These are phyloP conservation scores for Cercospora sp. DNA, from an alignment of 2,329 filamentous ascomycete species.

Conservation along the genomic window DNA sequence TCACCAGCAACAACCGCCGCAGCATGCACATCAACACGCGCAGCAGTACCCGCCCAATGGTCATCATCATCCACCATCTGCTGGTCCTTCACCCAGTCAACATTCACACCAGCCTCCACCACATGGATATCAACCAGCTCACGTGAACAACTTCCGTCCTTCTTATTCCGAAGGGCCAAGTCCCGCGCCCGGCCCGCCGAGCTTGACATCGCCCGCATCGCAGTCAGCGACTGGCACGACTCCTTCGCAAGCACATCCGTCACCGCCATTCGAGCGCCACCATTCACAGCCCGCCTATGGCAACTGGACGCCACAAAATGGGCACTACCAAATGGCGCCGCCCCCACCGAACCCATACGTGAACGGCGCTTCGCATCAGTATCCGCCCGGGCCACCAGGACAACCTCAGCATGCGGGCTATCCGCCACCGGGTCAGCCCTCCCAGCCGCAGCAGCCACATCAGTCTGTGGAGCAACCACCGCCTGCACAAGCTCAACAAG, in stretches of 20 bases:
- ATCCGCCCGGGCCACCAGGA: constrained; percentile 15
- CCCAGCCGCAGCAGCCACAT: constrained; percentile 16
- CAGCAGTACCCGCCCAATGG: not conserved
- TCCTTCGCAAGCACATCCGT: constrained; percentile 33
- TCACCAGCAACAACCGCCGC: constrained; percentile 21
- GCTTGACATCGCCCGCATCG: constrained; percentile 34
- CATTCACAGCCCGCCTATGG: constrained; percentile 21
- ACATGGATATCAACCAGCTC: constrained; percentile 20
- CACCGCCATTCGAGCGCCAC: constrained; percentile 29
- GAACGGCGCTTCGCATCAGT: constrained; percentile 24
- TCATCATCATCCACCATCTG: constrained; percentile 17
- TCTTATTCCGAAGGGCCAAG: constrained; percentile 28
- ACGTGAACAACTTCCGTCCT: constrained; percentile 33
- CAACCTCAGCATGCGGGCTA: constrained; percentile 18
- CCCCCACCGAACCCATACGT: constrained; percentile 26
- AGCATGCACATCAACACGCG: not conserved
- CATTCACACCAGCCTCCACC: constrained; percentile 7
- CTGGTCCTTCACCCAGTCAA: constrained; percentile 5
- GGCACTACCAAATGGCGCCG: constrained; percentile 29
- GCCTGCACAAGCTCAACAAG: constrained; percentile 20
- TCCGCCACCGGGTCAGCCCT: constrained; percentile 18
- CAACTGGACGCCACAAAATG: constrained; percentile 30
- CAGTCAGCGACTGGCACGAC: constrained; percentile 30
- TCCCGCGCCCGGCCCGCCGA: constrained; percentile 27
- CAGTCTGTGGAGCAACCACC: constrained; percentile 17